phyloP scores from a whole-genome alignment of 176 grass and related monocot species.

The Cocos nucifera region DNA sequence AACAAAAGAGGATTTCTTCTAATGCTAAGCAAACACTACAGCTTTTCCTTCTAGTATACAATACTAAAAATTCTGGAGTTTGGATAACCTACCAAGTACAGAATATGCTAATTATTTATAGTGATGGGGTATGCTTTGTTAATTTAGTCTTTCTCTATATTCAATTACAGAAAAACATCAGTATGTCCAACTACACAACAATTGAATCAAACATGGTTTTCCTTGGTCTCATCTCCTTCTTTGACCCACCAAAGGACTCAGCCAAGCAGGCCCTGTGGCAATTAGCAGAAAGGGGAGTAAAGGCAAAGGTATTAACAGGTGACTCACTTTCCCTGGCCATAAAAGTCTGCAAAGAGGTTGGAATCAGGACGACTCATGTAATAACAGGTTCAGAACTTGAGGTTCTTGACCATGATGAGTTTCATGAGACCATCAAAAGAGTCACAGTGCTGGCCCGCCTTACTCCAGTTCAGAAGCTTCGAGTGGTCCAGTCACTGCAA shows the following conservation, averaged over 20 bases:
- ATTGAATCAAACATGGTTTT: slow-evolving; percentile 35
- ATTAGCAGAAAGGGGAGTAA: slow-evolving; percentile 31
- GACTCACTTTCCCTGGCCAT: slow-evolving; percentile 34
- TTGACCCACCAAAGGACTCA: slow-evolving; percentile 36
- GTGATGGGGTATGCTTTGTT: too few relatives aligned
- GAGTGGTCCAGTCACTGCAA: slow-evolving; percentile 29
- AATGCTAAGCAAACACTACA: too few relatives aligned
- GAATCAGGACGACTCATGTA: slow-evolving; percentile 29
- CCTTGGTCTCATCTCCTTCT: slow-evolving; percentile 33
- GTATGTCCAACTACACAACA: slow-evolving; percentile 2
- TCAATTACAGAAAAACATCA: too few relatives aligned
- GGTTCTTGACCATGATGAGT: slow-evolving; percentile 18
- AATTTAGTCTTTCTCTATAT: too few relatives aligned
- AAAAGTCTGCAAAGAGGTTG: slow-evolving; percentile 35
- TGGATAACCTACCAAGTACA: too few relatives aligned
- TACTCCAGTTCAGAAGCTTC: slow-evolving; percentile 36
- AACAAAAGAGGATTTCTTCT: too few relatives aligned
- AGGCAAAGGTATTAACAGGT: slow-evolving; percentile 33
- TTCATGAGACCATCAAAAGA: slow-evolving; percentile 30
- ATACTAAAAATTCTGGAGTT: too few relatives aligned
- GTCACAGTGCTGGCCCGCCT: slow-evolving; percentile 33
- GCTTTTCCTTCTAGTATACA: too few relatives aligned
- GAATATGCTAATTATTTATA: too few relatives aligned
- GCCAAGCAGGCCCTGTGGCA: slow-evolving; percentile 31
- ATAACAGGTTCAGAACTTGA: slow-evolving; percentile 26